Evolutionary conservation across 441 rosid species (phyloP), one percentile per base, ranked within the genome.

Genomic region (Daphne laureola): DNA sequence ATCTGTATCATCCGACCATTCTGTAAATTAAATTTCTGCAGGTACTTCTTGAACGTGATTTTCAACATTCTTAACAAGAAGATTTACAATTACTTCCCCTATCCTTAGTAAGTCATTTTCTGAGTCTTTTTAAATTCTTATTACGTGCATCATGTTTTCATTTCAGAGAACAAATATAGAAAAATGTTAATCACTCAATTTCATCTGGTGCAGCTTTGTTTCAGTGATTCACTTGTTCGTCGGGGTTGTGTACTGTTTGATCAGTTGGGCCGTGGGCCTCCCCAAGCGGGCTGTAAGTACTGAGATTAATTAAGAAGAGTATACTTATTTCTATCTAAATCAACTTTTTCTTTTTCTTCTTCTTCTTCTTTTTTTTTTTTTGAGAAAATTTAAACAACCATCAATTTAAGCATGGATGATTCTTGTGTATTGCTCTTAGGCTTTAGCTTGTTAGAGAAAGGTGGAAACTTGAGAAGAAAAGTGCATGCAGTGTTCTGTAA

Each of bases 201-300:
- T 41, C 27, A 14, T 40, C 41, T 18, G 46, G 23, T 62, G 75
- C 75, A 91, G 98, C 63, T 91, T 91, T 48, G 96, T 91, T 38
- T 91, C 98, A 52, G 93, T 86, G 7, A 77, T 91, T 67, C 98
- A 91, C 82, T 69, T 91, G 80, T 67, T 83, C 16, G 98, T 91
- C 11, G 98, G 98, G 56, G 93, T 84, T 62, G 87, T 87, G 21
- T 91, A 91, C 75, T 91, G 98, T 59, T 67, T 86, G 77, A 36
- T 66, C 6, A 83, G 98, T 72, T 87, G 98, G 96, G 68, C 84
- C 14, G 94, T 91, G 60, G 96, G 95, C 48, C 95, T 91, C 54
- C 98, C 96, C 12, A 87, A 87, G 78, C 87, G 96, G 16, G 98
- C 98, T 40, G 98, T 91, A 72, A 82, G 92, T 80, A n/a, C n/a